Base-by-base conservation (phyloP, 345 rosid species). In the Physaria fendleri region DNA sequence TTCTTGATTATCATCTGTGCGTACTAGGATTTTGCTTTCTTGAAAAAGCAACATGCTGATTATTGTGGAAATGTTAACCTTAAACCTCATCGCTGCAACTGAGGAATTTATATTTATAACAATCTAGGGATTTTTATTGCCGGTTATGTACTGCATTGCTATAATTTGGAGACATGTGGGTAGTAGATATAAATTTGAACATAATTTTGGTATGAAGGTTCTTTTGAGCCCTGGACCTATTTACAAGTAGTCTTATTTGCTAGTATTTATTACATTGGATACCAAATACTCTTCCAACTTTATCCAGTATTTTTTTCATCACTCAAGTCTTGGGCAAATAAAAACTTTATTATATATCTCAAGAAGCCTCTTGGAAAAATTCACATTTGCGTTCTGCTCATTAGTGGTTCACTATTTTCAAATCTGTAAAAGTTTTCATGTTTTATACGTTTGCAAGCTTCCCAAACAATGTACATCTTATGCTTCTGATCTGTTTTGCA, bases 401-500 rank as follows among this genome's bases (percentile, higher is more conserved):
- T 33, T 50, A 13, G 17, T 43, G 38, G 25, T 12, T 38, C 11
- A 18, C 12, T 2, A 4, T 62, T 12, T 9, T n/a, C n/a, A 50
- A 37, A 49, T 49, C 35, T 39, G 10, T 12, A 14, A 28, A 39
- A 27, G 33, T 45, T 37, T 37, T 44, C 16, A 44, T 17, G 7
- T 45, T 17, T 55, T 44, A 8, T 29, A 35, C 4, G n/a, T 28
- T 46, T 13, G 35, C 9, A 23, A 22, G 57, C 11, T 8, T 16
- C 13, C n/a, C 61, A 52, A 17, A 43, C 29, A 28, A 34, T n/a
- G 20, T 25, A 17, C 14, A 52, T 40, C 56, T 42, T 55, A 46
- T 39, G 24, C 47, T 58, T 60, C 5, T 68, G 34, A 59, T 74
- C 12, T 43, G 14, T 71, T 68, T 64, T 60, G 74, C 70, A 93